Base-by-base conservation (phyloP, 352 stramenopile species). In the Globisporangium viniferum region DNA sequence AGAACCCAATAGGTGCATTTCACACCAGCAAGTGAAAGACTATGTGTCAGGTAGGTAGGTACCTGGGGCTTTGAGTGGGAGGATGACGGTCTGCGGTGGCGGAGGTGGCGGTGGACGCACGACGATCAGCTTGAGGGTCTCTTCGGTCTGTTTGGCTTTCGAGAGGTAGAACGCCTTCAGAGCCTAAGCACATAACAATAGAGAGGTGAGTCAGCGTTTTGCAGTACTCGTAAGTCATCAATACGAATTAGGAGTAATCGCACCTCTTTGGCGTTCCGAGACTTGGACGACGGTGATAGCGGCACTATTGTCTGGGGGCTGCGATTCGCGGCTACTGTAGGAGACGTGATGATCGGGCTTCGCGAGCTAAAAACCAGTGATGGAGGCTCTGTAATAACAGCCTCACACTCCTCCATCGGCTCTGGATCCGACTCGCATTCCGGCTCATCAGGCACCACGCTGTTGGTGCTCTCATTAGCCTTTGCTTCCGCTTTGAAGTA, bases 141-240 rank as follows among this genome's bases (percentile, higher is more conserved):
- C 75, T 56, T 89, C 82, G 36, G 77, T 88, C 59, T 77, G 71
- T 53, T 81, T 82, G 4, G 82, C 82, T 35, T 80, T 71, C 1
- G 65, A 64, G 10, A 89, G 68, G 59, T 91, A 91, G 60, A 89
- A 91, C 8, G 75, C 73, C 36, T 76, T 78, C 14, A 91, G 69
- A 14, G 71, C 66, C 80, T 91, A 18, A 56, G n/a, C 3, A 55
- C 4, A 64, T 12, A 39, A n/a, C 31, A 51, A 22, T 33, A 7
- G 5, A 14, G 9, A 15, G 48, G 6, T 67, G 12, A 68, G 46
- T 27, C 36, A 29, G 24, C 24, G 24, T 24, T 64, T 15, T 51
- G 3, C 44, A 55, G 24, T 5, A 35, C 61, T 39, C 33, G 1
- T 8, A 9, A 39, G 33, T 39, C 33, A 1, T 39, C 33, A 39